Conservation (phyloP, 2,329 filamentous ascomycete genomes). For the Eurotiales sp. region DNA sequence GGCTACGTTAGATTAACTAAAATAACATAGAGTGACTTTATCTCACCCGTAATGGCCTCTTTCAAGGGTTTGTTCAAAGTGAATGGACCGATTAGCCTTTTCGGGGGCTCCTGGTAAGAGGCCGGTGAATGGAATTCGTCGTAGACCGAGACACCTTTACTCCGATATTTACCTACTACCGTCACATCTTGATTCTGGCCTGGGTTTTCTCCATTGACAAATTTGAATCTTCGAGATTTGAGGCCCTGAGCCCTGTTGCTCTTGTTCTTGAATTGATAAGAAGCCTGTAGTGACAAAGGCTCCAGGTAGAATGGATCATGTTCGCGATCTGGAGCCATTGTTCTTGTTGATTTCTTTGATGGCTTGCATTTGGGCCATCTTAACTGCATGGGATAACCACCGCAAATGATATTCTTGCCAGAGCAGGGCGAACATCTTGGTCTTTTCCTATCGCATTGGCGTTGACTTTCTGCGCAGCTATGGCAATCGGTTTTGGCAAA, state of each 20-base stretch:
- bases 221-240: slow-evolving; percentile 1
- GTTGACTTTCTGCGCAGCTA: slow-evolving; percentile 19
- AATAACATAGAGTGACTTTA: no score
- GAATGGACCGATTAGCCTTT: no score
- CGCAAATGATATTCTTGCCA: slow-evolving; percentile 15
- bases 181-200: background rate
- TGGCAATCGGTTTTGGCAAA: slow-evolving; percentile 24
- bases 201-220: background rate
- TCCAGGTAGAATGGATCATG: slow-evolving; percentile 3
- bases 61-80: no score
- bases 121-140: no score
- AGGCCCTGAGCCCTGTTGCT: background rate
- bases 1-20: no score
- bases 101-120: no score
- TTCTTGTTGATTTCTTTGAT: no score
- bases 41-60: no score
- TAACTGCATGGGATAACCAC: slow-evolving; percentile 10
- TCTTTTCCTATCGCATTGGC: slow-evolving; percentile 21
- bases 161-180: background rate
- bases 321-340: background rate
- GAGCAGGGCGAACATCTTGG: slow-evolving; percentile 22
- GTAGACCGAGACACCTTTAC: background rate
- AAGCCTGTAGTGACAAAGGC: slow-evolving; percentile 6
- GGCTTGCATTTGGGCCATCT: slow-evolving; percentile 1
- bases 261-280: background rate